Evolutionary conservation across 2,329 filamentous ascomycete species (phyloP), one percentile per base, ranked within the genome.

Genomic region (Hypoxylon sp.): DNA sequence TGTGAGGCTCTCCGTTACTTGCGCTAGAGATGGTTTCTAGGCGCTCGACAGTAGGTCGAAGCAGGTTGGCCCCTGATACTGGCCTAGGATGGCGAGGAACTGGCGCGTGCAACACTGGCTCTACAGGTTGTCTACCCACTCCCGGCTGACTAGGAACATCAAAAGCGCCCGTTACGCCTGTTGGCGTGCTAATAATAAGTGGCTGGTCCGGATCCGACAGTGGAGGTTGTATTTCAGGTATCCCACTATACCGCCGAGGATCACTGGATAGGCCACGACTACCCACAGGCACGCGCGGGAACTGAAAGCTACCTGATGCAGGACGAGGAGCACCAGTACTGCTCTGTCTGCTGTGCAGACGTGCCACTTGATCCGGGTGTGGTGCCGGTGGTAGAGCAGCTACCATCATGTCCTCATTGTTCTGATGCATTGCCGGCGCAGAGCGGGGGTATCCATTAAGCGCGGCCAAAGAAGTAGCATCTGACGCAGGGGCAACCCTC

Each of bases 171-270:
- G 82, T 79, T 7, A 89, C 82, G 14, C 88, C 88, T 8, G 79
- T 83, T 0, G 87, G 87, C 2, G 88, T 89, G 76, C 87, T 89
- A 76, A 90, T 89, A 60, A 89, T 89, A 27, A 89, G 80, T 3
- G 88, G 87, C 59, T 85, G 84, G 40, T 89, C 86, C 27, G 85
- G 79, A 4, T 74, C 75, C 14, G 76, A 66, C 11, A 44, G n/a
- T 11, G 75, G 65, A 61, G 73, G 72, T 55, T 64, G 70, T 63
- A 73, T 73, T 69, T 71, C 72, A 68, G 72, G 65, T 44, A 70
- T 58, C 63, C 64, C 60, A 62, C 72, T 71, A 61, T 73, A 69
- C 72, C 74, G 76, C 57, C 25, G 72, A 59, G 59, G 69, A 66
- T 51, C 68, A 53, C 72, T 70, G 8, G 73, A 67, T 6, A 74